Percentiles rank a stretch among this genome's conserved stretches.
These are phyloP conservation scores for Abrus pulchellus DNA, from an alignment of 306 rosid species.

Conservation along the genomic window DNA sequence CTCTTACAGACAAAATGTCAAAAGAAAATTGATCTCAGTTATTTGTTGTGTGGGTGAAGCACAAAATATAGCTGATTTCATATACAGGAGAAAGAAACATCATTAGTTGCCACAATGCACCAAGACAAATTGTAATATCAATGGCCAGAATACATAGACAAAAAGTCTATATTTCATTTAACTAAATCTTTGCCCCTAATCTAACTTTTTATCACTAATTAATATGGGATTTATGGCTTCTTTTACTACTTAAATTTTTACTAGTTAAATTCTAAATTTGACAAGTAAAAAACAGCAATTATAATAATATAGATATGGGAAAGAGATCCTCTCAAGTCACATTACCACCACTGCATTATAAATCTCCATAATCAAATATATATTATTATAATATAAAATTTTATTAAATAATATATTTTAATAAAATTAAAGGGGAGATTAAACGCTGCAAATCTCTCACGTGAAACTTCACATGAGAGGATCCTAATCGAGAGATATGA, in stretches of 20 bases:
- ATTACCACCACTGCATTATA: too few species aligned
- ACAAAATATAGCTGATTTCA: not conserved
- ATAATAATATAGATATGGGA: too few species aligned
- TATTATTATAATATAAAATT: not conserved
- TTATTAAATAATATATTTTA: too few species aligned
- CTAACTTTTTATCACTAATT: constrained; percentile 11
- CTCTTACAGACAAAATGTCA: not conserved
- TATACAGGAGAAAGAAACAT: not conserved
- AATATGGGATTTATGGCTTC: not conserved
- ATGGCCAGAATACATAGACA: not conserved
- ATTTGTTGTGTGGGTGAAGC: constrained; percentile 13
- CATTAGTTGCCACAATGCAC: not conserved
- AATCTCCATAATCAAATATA: not conserved
- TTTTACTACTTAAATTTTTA: not conserved
- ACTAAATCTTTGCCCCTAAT: not conserved
- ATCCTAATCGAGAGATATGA: not conserved
- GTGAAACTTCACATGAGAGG: too few species aligned
- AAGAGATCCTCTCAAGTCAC: too few species aligned
- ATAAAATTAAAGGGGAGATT: too few species aligned
- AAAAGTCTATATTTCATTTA: constrained; percentile 24
- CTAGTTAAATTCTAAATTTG: not conserved
- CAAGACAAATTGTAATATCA: not conserved
- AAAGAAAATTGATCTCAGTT: not conserved
- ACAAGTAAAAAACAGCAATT: not conserved
- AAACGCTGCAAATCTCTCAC: too few species aligned